These are phyloP conservation scores for Trametes meyenii DNA, from an alignment of 768 basidiomycete species.

Conservation along the genomic window DNA sequence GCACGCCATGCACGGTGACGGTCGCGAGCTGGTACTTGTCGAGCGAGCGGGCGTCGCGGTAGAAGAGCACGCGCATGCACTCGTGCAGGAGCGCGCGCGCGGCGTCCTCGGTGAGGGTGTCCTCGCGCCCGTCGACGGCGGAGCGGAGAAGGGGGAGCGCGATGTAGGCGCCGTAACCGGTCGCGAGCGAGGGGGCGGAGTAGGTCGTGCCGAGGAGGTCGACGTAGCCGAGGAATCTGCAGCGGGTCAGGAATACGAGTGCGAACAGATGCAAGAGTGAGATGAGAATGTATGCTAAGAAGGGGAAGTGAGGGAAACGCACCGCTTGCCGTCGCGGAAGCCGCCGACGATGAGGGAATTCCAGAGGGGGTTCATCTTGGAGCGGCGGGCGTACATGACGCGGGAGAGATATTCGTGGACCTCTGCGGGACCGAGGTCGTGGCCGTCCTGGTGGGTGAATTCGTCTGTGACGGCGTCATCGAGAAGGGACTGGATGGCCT, in stretches of 20 bases:
- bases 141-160: constrained; percentile 91
- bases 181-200: constrained; percentile 88
- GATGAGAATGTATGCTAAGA: neutral
- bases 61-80: constrained; percentile 92
- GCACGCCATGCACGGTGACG: constrained; percentile 74
- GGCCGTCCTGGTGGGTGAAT: constrained; percentile 79
- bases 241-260: too few species aligned
- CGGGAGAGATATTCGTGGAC: constrained; percentile 92
- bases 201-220: constrained; percentile 98
- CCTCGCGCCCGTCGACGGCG: constrained; percentile 83
- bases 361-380: constrained; percentile 94
- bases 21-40: constrained; percentile 99
- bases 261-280: too few species aligned
- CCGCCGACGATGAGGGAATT: constrained; percentile 94
- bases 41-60: constrained; percentile 92
- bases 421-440: constrained; percentile 81
- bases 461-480: constrained; percentile 81
- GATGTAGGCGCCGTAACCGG: constrained; percentile 91
- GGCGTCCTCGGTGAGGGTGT: constrained; percentile 74
- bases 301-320: constrained; percentile 22
- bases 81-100: constrained; percentile 79
- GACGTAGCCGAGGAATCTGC: constrained; percentile 92
- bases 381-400: constrained; percentile 86
- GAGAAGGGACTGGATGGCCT: constrained; percentile 82
- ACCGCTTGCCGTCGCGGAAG: constrained; percentile 83